A percentile compares a stretch with the other conserved stretches of the same genome.
Conservation (phyloP, 371 early-diverging fungal genomes). For the Apophysomyces variabilis region DNA sequence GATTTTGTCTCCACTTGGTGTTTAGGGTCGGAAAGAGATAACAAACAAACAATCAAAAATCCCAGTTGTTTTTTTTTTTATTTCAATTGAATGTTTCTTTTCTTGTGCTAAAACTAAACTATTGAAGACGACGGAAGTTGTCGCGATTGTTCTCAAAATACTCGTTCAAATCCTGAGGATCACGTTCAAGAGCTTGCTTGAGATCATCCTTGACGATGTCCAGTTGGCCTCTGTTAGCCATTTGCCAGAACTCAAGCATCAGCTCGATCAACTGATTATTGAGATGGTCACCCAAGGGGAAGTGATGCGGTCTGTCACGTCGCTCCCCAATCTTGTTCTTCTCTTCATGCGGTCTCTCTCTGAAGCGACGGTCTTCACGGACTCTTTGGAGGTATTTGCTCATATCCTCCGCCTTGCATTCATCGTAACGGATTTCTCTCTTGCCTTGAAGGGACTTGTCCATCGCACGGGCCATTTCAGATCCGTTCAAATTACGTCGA, state of each 20-base stretch:
- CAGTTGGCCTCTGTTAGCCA: constrained; percentile 29
- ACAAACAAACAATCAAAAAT: too few species aligned
- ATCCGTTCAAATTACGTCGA: constrained; percentile 8
- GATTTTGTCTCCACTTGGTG: too few species aligned
- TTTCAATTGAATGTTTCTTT: not conserved
- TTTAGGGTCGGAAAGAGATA: too few species aligned
- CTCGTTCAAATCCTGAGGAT: constrained; percentile 33
- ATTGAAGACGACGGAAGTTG: constrained; percentile 36
- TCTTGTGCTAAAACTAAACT: not conserved
- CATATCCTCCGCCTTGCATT: constrained; percentile 22
- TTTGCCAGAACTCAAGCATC: constrained; percentile 32
- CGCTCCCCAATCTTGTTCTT: not conserved
- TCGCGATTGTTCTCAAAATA: constrained; percentile 46
- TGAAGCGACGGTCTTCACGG: constrained; percentile 35
- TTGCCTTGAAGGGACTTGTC: constrained; percentile 22
- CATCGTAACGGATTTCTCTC: constrained; percentile 23
- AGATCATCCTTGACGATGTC: constrained; percentile 36
- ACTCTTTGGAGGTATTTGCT: constrained; percentile 30
- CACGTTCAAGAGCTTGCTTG: constrained; percentile 28
- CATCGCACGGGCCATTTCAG: constrained; percentile 35
- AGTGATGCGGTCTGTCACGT: constrained; percentile 19
- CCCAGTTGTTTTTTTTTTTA: too few species aligned
- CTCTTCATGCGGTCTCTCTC: constrained; percentile 24
- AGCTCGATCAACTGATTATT: constrained; percentile 30
- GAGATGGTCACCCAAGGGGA: constrained; percentile 43